Base-by-base conservation (phyloP, 192 early-diverging fungal genomes). In the Diversispora eburnea region DNA sequence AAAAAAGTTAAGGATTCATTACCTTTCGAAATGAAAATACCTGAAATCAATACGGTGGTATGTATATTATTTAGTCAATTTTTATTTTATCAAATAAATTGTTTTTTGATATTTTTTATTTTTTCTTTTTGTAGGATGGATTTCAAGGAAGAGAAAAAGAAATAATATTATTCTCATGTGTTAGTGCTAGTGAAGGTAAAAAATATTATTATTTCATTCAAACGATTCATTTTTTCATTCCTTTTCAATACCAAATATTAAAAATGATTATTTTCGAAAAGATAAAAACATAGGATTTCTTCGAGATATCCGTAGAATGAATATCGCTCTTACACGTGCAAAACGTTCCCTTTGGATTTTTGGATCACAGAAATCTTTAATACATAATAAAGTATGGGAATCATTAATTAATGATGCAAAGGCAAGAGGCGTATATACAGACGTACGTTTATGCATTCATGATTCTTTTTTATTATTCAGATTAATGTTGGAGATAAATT, bases 121-220 rank as follows among this genome's bases (percentile, higher is more conserved):
- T 57, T 5, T 19, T 57, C n/a, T 7, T 56, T 56, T 20, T 56
- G n/a, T 7, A 58, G 56, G 96, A 98, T 81, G 87, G 90, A 67
- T 96, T 89, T 77, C 96, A 98, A 81, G 95, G 96, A 33, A 88
- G 92, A 19, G 96, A 98, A 77, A 94, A 95, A 75, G 90, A 93
- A 4, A 91, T 91, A 65, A 88, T 97, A 22, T 77, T 98, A 20
- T 85, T 98, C 1, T 95, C 93, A 4, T 84, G 93, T 61, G 94
- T 97, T 33, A 83, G 95, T 47, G 90, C 89, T 70, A 97, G 95
- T 77, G 39, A 67, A 2, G 75, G 81, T 3, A 80, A 81, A 47
- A 83, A 86, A 12, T 90, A 86, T 79, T 76, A 48, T 20, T 65
- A 17, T 47, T 20, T 41, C 20, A 12, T 2, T 43, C 63, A 12